Evolutionary conservation across 306 rosid genomes (phyloP).

Genomic region (Citrullus colocynthis): DNA sequence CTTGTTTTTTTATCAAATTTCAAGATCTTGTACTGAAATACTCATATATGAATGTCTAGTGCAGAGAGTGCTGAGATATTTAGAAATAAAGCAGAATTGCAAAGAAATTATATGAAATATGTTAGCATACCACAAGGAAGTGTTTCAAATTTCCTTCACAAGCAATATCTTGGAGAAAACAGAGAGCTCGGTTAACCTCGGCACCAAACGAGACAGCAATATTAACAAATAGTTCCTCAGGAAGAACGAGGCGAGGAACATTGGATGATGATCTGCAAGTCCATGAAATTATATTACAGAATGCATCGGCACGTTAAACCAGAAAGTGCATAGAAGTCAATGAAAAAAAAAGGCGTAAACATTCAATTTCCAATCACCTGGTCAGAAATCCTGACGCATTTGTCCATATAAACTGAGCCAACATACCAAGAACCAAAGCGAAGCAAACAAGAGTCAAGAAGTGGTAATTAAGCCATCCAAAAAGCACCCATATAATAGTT

Average conservation of each 20-base stretch:
- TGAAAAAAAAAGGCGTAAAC: constrained; percentile 14
- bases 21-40: background rate
- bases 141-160: constrained; percentile 71
- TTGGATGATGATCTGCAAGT: constrained; percentile 42
- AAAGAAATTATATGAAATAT: background rate
- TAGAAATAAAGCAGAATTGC: background rate
- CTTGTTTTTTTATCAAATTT: background rate
- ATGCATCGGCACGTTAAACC: background rate
- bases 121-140: constrained; percentile 43
- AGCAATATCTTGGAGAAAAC: constrained; percentile 66
- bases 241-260: constrained; percentile 64
- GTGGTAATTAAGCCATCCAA: constrained; percentile 86
- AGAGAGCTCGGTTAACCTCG: constrained; percentile 57
- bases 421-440: constrained; percentile 50
- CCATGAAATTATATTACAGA: constrained; percentile 4
- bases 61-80: background rate
- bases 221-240: constrained; percentile 42
- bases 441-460: constrained; percentile 51
- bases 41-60: background rate
- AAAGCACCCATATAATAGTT: constrained; percentile 72
- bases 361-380: constrained; percentile 35
- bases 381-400: constrained; percentile 48
- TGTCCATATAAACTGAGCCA: constrained; percentile 70
- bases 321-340: background rate
- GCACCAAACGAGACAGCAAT: constrained; percentile 39